Conservation (phyloP, 1,139 yeast genomes). For the Candida sojae region DNA sequence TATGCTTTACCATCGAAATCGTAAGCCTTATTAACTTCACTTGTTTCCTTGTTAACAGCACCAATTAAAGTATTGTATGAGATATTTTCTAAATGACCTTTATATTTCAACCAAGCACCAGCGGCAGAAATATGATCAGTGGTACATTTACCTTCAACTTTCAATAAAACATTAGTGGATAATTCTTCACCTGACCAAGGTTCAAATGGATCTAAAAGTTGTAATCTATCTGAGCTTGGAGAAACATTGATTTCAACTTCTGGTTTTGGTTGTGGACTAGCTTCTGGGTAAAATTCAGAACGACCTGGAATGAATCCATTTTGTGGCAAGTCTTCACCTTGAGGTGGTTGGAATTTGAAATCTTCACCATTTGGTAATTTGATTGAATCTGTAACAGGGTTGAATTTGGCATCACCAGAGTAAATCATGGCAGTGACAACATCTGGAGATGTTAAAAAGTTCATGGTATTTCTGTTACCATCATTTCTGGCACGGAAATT, state of each 20-base stretch:
- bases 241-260: slow-evolving; percentile 71
- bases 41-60: slow-evolving; percentile 95
- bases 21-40: slow-evolving; percentile 88
- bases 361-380: slow-evolving; percentile 61
- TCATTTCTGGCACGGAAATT: slow-evolving; percentile 97
- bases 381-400: slow-evolving; percentile 82
- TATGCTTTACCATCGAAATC: slow-evolving; percentile 79
- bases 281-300: slow-evolving; percentile 79
- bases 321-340: slow-evolving; percentile 82
- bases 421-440: slow-evolving; percentile 95
- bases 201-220: slow-evolving; percentile 82
- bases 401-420: slow-evolving; percentile 85
- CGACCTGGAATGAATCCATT: slow-evolving; percentile 84
- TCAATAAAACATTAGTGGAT: slow-evolving; percentile 71
- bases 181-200: slow-evolving; percentile 87
- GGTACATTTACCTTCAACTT: slow-evolving; percentile 97
- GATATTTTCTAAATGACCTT: slow-evolving; percentile 95
- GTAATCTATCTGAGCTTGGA: slow-evolving; percentile 72
- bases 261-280: slow-evolving; percentile 71
- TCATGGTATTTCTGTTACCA: slow-evolving; percentile 96
- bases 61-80: slow-evolving; percentile 95
- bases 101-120: slow-evolving; percentile 98
- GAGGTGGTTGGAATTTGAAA: slow-evolving; percentile 76
- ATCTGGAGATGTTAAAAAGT: slow-evolving; percentile 95
- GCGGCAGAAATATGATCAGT: slow-evolving; percentile 99